phyloP scores from a whole-genome alignment of 441 rosid species.

The Omphalea diandra region DNA sequence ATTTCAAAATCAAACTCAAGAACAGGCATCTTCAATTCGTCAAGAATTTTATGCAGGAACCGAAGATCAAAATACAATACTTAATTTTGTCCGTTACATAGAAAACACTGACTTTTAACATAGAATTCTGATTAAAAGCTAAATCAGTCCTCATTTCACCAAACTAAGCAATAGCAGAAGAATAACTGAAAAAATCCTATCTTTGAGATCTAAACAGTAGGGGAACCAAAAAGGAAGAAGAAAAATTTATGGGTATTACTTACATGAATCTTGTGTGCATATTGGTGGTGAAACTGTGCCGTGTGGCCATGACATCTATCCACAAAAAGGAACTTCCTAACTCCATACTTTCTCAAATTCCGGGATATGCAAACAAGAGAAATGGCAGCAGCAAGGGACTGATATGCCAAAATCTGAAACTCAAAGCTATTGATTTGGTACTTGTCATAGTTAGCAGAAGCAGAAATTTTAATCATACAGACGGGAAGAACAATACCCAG shows the following conservation, averaged over 20 bases:
- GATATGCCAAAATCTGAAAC: constrained; percentile 32
- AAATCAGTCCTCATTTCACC: background rate
- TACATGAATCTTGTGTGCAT: constrained; percentile 38
- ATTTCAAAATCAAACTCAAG: background rate
- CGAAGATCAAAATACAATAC: background rate
- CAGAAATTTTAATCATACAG: constrained; percentile 18
- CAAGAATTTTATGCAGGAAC: too few species aligned
- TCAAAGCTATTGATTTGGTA: constrained; percentile 31
- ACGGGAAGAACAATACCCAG: constrained; percentile 35
- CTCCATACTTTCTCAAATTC: constrained; percentile 47
- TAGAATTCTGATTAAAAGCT: background rate
- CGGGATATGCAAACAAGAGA: constrained; percentile 44
- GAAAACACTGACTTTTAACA: background rate
- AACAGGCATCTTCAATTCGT: too few species aligned
- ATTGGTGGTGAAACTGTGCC: constrained; percentile 31
- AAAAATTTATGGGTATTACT: constrained; percentile 13
- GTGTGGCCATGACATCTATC: constrained; percentile 40
- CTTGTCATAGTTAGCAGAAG: constrained; percentile 23
- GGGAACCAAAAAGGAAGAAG: background rate
- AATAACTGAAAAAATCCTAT: background rate
- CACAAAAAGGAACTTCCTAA: constrained; percentile 47
- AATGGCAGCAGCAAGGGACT: constrained; percentile 32
- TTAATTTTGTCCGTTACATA: background rate
- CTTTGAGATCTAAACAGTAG: background rate
- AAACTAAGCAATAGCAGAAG: too few species aligned